A percentile compares a stretch with the other conserved stretches of the same genome.
phyloP scores from a whole-genome alignment of 441 rosid genomes.

The Aleurites moluccanus region DNA sequence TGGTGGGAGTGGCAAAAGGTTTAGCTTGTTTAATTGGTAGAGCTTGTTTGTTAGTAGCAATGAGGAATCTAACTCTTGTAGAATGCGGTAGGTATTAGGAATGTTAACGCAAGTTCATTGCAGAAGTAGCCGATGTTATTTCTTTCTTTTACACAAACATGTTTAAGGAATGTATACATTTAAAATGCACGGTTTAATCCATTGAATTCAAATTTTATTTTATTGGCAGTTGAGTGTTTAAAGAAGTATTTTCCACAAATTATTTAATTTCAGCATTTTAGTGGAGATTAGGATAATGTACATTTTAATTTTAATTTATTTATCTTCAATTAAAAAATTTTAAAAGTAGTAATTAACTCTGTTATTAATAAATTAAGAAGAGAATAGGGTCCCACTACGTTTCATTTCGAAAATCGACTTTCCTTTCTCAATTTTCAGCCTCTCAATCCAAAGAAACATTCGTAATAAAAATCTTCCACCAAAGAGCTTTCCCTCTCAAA shows the following conservation, averaged over 20 bases:
- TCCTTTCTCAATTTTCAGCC: not conserved
- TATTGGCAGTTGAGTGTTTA: no score
- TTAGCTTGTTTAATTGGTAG: conserved; percentile 46
- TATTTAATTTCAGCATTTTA: no score
- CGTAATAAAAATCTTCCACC: not conserved
- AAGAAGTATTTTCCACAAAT: no score
- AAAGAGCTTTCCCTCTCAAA: not conserved
- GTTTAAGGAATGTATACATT: not conserved
- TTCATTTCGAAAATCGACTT: not conserved
- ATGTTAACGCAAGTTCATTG: not conserved
- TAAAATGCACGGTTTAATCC: not conserved
- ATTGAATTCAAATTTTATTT: not conserved
- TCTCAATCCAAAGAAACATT: not conserved
- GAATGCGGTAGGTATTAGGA: conserved; percentile 20
- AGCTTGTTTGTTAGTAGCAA: not conserved
- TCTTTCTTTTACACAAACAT: not conserved
- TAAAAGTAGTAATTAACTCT: no score
- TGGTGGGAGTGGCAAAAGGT: conserved; percentile 28
- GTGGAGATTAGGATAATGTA: no score
- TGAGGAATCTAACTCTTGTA: not conserved
- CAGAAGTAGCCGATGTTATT: not conserved
- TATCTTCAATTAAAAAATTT: no score
- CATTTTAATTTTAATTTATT: no score
- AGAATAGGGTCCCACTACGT: not conserved
- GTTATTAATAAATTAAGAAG: not conserved